Percentiles rank a stretch among this genome's conserved stretches.
Evolutionary conservation across 352 stramenopile species (phyloP).

Genomic region (Pythium rhizo-oryzae): DNA sequence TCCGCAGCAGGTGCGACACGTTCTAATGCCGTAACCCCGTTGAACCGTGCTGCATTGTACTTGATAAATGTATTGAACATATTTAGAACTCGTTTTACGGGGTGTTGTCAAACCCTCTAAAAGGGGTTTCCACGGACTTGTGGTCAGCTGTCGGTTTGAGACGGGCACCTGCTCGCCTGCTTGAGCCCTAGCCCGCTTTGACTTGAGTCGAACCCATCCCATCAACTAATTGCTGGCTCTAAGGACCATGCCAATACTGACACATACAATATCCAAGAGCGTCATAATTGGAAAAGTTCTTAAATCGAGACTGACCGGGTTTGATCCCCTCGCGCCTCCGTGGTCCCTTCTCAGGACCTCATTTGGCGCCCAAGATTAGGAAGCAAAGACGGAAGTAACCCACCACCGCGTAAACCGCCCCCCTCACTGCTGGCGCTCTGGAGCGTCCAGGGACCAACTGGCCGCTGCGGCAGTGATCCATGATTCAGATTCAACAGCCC

Average conservation of each 20-base stretch:
- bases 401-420: too few species aligned
- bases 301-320: neutral
- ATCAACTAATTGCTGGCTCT: constrained; percentile 27
- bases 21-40: neutral
- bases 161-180: constrained; percentile 13
- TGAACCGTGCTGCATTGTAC: neutral
- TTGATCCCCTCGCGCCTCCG: neutral
- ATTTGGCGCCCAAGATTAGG: too few species aligned
- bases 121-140: neutral
- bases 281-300: neutral
- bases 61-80: constrained; percentile 8
- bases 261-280: neutral
- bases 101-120: neutral
- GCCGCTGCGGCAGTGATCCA: too few species aligned
- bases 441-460: too few species aligned
- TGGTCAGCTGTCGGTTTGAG: constrained; percentile 17
- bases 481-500: too few species aligned
- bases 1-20: constrained; percentile 15
- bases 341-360: constrained; percentile 18
- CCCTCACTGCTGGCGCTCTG: too few species aligned
- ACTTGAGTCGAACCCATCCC: constrained; percentile 7
- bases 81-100: neutral
- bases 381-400: too few species aligned
- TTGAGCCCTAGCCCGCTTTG: constrained; percentile 19
- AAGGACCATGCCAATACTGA: neutral